Base-by-base conservation (phyloP, 2,329 filamentous ascomycete species). In the Neobulgaria alba region DNA sequence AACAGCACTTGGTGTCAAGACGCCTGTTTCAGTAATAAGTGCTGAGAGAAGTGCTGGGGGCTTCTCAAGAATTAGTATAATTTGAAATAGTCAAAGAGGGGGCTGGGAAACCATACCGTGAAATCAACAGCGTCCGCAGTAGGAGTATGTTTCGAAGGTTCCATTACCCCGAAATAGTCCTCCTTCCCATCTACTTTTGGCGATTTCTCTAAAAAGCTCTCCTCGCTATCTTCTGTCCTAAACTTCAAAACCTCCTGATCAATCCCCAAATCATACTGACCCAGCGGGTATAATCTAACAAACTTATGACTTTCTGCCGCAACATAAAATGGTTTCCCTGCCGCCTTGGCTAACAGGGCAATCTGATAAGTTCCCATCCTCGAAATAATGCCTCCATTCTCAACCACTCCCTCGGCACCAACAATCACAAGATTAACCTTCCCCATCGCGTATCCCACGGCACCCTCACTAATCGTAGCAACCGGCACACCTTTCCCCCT, bases 231-330 rank as follows among this genome's bases (percentile, higher is more conserved):
- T 4, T 73, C 68, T 1, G 75, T 77, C 53, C 71, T 71, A 60
- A 92, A 93, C 36, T 85, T 77, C 44, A 92, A 70, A 10, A 93
- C 73, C 23, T 77, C 73, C 63, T 95, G 87, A 57, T 82, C 75
- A 50, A 94, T 79, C 0, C 85, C 85, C 43, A 94, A 67, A 57
- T 92, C 85, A 44, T 81, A 77, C 63, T 95, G 87, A 48, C 82
- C 79, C 16, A 92, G 67, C 1, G 90, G 86, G 55, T 89, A 92
- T 41, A 92, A 73, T 55, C 88, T 75, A 33, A 93, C 87, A 59
- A 98, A 95, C 66, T 98, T 98, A 69, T 98, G 92, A 55, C 85
- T 93, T 67, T 98, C 92, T 1, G 84, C 84, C 4, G 92, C 88
- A 14, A 95, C 88, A 57, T 93, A 95, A 53, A 96, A 86, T 0